Percentiles rank a stretch among this genome's conserved stretches.
phyloP scores from a whole-genome alignment of 129 eudicot genomes.

The Saussurea involucrata region DNA sequence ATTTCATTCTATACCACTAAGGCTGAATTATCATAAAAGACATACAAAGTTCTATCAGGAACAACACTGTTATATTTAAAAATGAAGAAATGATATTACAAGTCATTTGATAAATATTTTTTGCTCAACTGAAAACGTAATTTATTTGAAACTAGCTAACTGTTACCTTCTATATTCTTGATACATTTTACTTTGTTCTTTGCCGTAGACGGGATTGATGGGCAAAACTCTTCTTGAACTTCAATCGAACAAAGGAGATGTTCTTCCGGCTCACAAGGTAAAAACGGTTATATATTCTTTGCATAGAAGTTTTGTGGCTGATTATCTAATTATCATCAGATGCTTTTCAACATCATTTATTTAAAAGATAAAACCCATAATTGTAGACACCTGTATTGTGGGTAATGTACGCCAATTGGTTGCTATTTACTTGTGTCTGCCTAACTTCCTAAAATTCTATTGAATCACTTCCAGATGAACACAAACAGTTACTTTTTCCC shows the following conservation, averaged over 20 bases:
- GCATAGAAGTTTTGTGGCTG: not conserved
- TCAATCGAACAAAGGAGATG: slow-evolving; percentile 93
- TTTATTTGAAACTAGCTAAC: not conserved
- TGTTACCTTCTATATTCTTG: not conserved
- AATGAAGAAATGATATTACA: not conserved
- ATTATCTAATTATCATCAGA: not conserved
- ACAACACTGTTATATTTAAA: not conserved
- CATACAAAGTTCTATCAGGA: slow-evolving; percentile 8
- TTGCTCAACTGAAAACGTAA: not conserved
- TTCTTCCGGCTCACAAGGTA: slow-evolving; percentile 96
- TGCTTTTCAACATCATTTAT: not conserved
- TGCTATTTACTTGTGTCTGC: not conserved
- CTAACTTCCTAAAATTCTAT: not conserved
- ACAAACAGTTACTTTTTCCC: not conserved
- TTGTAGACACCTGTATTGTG: not conserved
- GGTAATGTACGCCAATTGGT: not conserved
- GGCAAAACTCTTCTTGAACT: slow-evolving; percentile 92
- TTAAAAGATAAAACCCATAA: not conserved
- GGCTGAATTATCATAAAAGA: not conserved
- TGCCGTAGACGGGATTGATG: slow-evolving; percentile 76
- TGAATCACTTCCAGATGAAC: not conserved
- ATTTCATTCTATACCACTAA: not conserved
- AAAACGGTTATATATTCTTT: not conserved
- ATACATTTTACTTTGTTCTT: slow-evolving; percentile 1
- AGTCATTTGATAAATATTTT: not conserved